Evolutionary conservation across 176 grass and related monocot species (phyloP).

Genomic region (Rhynchospora breviuscula): DNA sequence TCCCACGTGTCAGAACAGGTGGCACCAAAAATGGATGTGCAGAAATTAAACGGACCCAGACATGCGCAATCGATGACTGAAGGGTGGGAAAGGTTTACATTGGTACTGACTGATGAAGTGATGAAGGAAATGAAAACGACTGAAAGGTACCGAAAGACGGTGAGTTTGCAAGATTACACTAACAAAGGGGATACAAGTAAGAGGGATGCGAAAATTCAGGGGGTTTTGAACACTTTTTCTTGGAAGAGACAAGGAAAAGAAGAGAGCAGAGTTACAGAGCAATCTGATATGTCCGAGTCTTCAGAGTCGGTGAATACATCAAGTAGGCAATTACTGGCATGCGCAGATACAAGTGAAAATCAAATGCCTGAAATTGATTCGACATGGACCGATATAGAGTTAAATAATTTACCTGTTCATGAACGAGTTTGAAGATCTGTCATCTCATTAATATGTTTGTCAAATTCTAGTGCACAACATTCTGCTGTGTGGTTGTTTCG

Average conservation of each 20-base stretch:
- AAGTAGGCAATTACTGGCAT: not conserved
- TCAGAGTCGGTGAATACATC: not conserved
- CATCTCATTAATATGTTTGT: not conserved
- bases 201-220: not conserved
- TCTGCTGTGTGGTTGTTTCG: not conserved
- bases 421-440: not conserved
- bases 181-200: not conserved
- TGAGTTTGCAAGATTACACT: slow-evolving; percentile 47
- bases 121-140: slow-evolving; percentile 54
- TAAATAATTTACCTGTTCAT: not conserved
- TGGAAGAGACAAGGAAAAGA: not conserved
- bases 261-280: not conserved
- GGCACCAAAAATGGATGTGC: slow-evolving; percentile 30
- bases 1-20: slow-evolving; percentile 20
- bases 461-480: not conserved
- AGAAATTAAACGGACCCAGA: slow-evolving; percentile 15
- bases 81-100: slow-evolving; percentile 47
- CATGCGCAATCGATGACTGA: slow-evolving; percentile 51
- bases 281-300: not conserved
- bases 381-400: not conserved
- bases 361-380: slow-evolving; percentile 7
- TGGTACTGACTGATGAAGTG: slow-evolving; percentile 56
- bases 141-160: slow-evolving; percentile 38
- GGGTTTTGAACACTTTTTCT: not conserved
- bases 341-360: not conserved